These are phyloP conservation scores for Pythium scleroteichum DNA, from an alignment of 352 stramenopile genomes.

Conservation along the genomic window DNA sequence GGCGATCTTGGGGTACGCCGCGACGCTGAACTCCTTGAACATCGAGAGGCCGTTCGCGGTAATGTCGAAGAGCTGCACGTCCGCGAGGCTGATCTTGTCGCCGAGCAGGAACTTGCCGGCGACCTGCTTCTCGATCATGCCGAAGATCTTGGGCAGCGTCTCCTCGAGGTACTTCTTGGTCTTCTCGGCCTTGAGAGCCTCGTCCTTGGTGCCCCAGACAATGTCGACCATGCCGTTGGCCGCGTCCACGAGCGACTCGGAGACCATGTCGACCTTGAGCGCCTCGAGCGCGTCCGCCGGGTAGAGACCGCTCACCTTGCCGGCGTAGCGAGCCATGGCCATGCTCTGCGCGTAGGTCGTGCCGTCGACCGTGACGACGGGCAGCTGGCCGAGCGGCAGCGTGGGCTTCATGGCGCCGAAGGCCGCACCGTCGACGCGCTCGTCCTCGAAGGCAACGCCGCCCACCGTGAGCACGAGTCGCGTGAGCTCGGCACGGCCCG, in stretches of 20 bases:
- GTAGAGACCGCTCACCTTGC: conserved; percentile 49
- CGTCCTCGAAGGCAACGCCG: conserved; percentile 53
- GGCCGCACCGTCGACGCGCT: conserved; percentile 33
- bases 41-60: conserved; percentile 36
- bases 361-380: conserved; percentile 54
- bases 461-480: conserved; percentile 47
- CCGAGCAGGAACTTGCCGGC: conserved; percentile 52
- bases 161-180: conserved; percentile 43
- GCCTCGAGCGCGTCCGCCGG: conserved; percentile 38
- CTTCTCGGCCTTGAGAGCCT: conserved; percentile 44
- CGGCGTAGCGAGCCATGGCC: conserved; percentile 56
- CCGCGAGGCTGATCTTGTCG: conserved; percentile 38
- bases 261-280: conserved; percentile 46
- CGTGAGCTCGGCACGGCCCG: conserved; percentile 49
- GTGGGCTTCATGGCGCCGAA: conserved; percentile 39
- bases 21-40: conserved; percentile 28
- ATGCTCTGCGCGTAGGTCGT: conserved; percentile 53
- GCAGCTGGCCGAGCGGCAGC: conserved; percentile 49
- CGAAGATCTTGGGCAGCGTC: conserved; percentile 39
- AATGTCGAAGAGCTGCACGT: conserved; percentile 48
- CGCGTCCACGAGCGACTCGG: conserved; percentile 38
- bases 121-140: conserved; percentile 43
- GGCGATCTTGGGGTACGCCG: conserved; percentile 31
- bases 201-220: conserved; percentile 39
- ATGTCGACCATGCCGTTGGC: conserved; percentile 31